Evolutionary conservation across 345 rosid genomes (phyloP).

Genomic region (Toxicodendron radicans): DNA sequence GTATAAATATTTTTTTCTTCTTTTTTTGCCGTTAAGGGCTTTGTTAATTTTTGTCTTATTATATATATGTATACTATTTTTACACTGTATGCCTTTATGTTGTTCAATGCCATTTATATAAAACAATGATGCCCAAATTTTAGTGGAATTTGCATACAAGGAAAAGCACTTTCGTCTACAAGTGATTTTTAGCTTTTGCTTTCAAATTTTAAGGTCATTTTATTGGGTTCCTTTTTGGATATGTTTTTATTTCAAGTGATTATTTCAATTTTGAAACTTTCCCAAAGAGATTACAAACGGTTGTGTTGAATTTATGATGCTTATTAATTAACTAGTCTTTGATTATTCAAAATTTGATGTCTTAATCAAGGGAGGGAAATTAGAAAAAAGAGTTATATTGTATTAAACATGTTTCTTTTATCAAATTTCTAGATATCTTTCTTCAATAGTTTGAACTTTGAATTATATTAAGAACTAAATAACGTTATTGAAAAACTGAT

Average conservation of each 20-base stretch:
- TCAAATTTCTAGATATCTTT: too few relatives aligned
- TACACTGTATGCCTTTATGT: background rate
- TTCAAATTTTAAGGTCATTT: background rate
- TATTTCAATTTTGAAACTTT: background rate
- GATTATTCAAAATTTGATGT: background rate
- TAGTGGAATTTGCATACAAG: background rate
- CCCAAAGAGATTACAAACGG: background rate
- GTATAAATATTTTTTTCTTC: too few relatives aligned
- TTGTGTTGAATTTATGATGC: conserved; percentile 6
- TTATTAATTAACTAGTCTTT: background rate
- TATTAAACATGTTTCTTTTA: too few relatives aligned
- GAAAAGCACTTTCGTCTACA: background rate
- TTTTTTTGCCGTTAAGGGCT: too few relatives aligned
- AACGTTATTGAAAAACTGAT: too few relatives aligned
- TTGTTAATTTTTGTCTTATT: too few relatives aligned
- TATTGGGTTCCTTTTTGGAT: background rate
- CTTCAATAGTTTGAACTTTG: too few relatives aligned
- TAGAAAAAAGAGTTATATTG: too few relatives aligned
- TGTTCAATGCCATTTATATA: background rate
- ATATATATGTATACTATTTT: too few relatives aligned
- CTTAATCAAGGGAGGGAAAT: background rate
- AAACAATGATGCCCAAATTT: background rate
- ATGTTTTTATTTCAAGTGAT: background rate
- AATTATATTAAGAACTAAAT: too few relatives aligned
- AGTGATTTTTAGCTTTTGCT: background rate